Evolutionary conservation across 208 protist species (phyloP).

Genomic region (Lotmaria passim): DNA sequence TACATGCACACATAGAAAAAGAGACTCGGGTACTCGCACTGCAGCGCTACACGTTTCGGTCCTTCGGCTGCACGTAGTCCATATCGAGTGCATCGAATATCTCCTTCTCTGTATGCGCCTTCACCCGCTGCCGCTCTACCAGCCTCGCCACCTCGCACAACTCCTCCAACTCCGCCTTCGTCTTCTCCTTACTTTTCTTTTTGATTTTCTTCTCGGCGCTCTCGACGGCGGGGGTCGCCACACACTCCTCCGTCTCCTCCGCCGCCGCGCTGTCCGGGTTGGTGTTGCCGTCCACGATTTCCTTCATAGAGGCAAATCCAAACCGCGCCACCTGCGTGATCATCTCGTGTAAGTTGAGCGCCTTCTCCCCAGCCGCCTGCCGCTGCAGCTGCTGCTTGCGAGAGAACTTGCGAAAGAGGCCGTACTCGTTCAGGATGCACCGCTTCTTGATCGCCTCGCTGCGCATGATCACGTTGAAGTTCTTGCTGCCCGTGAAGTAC

Average conservation of each 20-base stretch:
- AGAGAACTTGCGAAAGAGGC: constrained; percentile 64
- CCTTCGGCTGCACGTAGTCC: constrained; percentile 72
- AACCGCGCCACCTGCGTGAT: constrained; percentile 57
- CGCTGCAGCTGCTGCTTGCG: constrained; percentile 30
- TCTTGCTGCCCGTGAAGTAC: constrained; percentile 95
- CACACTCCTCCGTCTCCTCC: constrained; percentile 1
- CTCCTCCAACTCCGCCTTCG: constrained; percentile 44
- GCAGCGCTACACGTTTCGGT: constrained; percentile 72
- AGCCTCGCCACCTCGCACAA: constrained; percentile 51
- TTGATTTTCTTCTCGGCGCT: constrained; percentile 21
- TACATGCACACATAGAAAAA: too few species aligned
- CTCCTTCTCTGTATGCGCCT: constrained; percentile 69
- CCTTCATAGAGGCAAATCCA: constrained; percentile 7
- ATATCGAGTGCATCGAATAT: constrained; percentile 83
- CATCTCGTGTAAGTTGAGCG: constrained; percentile 56
- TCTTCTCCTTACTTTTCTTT: constrained; percentile 35
- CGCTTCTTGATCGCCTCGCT: constrained; percentile 80
- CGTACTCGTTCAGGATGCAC: constrained; percentile 90
- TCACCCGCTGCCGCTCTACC: constrained; percentile 71
- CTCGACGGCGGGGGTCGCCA: constrained; percentile 6
- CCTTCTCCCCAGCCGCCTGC: constrained; percentile 18
- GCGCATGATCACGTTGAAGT: constrained; percentile 93
- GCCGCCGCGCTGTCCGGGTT: background rate
- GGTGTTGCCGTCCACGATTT: background rate
- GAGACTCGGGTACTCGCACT: too few species aligned